phyloP scores from a whole-genome alignment of 2,329 filamentous ascomycete species.

The Aspergillus terreus region DNA sequence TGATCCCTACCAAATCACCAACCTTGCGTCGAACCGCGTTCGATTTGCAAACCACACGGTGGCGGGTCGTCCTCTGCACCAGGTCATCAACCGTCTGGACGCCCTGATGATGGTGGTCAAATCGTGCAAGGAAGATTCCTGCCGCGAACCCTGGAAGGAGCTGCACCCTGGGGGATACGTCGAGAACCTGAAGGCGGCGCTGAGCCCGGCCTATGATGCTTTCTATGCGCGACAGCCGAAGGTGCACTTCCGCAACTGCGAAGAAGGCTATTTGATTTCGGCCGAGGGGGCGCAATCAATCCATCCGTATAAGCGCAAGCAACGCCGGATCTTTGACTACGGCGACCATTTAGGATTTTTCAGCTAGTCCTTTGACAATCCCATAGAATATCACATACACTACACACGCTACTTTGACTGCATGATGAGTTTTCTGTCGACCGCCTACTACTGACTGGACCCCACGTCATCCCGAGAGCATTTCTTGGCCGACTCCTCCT shows the following conservation, averaged over 20 bases:
- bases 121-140: slow-evolving; percentile 54
- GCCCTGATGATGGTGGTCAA: slow-evolving; percentile 59
- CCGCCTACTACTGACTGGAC: not conserved
- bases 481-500: not conserved
- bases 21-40: slow-evolving; percentile 32
- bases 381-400: too few relatives aligned
- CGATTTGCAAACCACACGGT: slow-evolving; percentile 9
- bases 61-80: slow-evolving; percentile 20
- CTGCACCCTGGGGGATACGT: slow-evolving; percentile 56
- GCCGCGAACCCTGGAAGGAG: slow-evolving; percentile 54
- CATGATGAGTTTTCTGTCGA: not conserved
- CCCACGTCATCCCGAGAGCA: not conserved
- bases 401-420: not conserved
- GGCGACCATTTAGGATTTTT: not conserved
- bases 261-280: not conserved
- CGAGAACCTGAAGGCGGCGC: slow-evolving; percentile 49
- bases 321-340: not conserved
- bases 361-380: not conserved
- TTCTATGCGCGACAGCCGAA: slow-evolving; percentile 53
- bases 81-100: slow-evolving; percentile 53
- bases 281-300: not conserved
- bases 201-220: slow-evolving; percentile 46
- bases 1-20: slow-evolving; percentile 52
- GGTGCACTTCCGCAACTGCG: slow-evolving; percentile 42
- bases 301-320: not conserved